These are phyloP conservation scores for Moricandia moricandioides DNA, from an alignment of 345 rosid genomes.

Conservation along the genomic window DNA sequence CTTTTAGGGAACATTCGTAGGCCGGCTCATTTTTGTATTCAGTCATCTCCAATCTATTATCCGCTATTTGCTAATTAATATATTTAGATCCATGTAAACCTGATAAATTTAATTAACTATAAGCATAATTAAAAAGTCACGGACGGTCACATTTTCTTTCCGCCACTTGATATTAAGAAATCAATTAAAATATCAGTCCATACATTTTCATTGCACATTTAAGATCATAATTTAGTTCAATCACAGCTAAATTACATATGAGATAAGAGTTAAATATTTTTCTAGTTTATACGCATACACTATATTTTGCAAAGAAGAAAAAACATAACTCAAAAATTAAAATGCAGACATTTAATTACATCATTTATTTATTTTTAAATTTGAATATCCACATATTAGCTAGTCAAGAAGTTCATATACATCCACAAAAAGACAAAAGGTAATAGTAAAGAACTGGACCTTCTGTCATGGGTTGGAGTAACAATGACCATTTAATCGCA, in stretches of 20 bases:
- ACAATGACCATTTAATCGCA: too few relatives aligned
- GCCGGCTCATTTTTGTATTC: conserved; percentile 14
- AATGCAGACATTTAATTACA: not conserved
- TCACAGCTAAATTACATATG: not conserved
- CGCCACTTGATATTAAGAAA: conserved; percentile 25
- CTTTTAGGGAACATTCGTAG: conserved; percentile 5
- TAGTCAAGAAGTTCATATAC: not conserved
- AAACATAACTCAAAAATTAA: not conserved
- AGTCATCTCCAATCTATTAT: conserved; percentile 4
- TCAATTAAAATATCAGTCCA: not conserved
- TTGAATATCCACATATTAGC: not conserved
- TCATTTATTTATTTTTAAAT: not conserved
- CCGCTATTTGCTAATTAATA: conserved; percentile 2
- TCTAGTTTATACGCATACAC: not conserved
- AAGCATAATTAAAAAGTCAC: not conserved
- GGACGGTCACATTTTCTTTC: conserved; percentile 1
- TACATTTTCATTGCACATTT: not conserved
- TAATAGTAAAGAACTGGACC: too few relatives aligned
- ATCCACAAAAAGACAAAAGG: not conserved
- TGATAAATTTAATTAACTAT: not conserved
- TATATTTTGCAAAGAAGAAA: not conserved
- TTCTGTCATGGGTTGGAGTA: too few relatives aligned
- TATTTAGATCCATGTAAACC: not conserved
- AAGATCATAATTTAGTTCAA: not conserved
- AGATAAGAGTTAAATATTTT: not conserved